Evolutionary conservation across 1,284 basidiomycete species (phyloP).

Genomic region (Ganoderma resinaceum): DNA sequence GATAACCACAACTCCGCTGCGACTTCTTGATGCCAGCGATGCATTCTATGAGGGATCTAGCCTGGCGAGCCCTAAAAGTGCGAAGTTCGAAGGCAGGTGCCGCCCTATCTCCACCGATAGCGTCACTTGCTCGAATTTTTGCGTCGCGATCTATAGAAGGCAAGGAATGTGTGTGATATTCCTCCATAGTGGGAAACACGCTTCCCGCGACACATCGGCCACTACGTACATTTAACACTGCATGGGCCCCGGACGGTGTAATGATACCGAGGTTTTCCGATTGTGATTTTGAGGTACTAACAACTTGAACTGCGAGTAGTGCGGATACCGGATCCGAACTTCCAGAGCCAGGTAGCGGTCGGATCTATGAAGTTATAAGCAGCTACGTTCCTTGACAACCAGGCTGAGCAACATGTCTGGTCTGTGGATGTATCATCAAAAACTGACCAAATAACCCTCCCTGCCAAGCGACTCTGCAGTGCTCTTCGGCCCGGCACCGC

Average conservation of each 20-base stretch:
- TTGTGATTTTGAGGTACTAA: too few relatives aligned
- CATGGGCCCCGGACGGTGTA: neutral
- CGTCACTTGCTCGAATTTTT: neutral
- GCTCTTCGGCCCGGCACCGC: too few relatives aligned
- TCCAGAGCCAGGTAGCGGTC: neutral
- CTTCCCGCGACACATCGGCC: neutral
- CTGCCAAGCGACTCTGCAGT: too few relatives aligned
- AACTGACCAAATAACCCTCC: too few relatives aligned
- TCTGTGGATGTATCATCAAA: too few relatives aligned
- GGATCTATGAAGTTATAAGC: neutral
- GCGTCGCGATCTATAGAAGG: neutral
- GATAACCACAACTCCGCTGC: neutral
- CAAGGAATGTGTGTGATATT: neutral
- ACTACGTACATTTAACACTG: neutral
- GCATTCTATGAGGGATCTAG: neutral
- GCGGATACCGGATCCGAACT: neutral
- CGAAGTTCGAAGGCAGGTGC: too few relatives aligned
- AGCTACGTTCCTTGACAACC: too few relatives aligned
- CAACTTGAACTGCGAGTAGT: neutral
- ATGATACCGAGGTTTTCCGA: neutral
- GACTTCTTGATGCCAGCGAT: neutral
- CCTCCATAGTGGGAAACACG: neutral
- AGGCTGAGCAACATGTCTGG: too few relatives aligned
- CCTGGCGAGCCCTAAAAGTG: too few relatives aligned
- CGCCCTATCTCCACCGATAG: constrained; percentile 1